Base-by-base conservation (phyloP, 441 rosid genomes). In the Melastoma candidum region DNA sequence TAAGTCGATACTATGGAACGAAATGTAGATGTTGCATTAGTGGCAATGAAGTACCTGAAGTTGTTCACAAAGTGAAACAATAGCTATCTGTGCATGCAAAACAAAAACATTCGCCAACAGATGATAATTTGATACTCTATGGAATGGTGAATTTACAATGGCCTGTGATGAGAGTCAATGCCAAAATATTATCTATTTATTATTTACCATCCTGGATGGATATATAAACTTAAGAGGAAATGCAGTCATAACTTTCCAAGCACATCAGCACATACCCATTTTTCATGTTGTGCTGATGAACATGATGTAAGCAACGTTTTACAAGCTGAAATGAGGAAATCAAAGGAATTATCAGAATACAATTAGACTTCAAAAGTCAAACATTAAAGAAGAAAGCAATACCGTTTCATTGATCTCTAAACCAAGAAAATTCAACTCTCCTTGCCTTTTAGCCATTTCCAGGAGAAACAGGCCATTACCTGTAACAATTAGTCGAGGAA, bases 341-440 rank as follows among this genome's bases (percentile, higher is more conserved):
- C 54, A 27, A 44, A 14, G 7, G 11, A 29, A 54, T 44, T 9
- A 52, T 32, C 8, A 32, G 8, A 4, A 4, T 36, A 27, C 43
- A 44, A 63, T 32, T 48, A 50, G 65, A 59, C 56, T 25, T 44
- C n/a, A 44, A 39, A 25, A 47, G 2, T 13, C 7, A 13, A 27
- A 13, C 48, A 51, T 11, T 44, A 24, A 47, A 53, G 22, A 44
- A 43, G 51, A 51, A 63, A 58, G 47, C 29, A 54, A 52, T 32
- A 82, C 94, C 89, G 78, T 85, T 65, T 61, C 74, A 53, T 85
- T 82, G 12, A 75, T 77, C 77, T 85, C 89, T 27, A 82, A 49
- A 60, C 90, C 94, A 48, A 85, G 94, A 75, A 80, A 82, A 67
- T 85, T 85, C 13, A 78, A 64, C 65, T 75, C 82, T 55, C 63